Evolutionary conservation across 805 yeast species (phyloP), one percentile per base, ranked within the genome.

Genomic region (Debaryomyces prosopidis): DNA sequence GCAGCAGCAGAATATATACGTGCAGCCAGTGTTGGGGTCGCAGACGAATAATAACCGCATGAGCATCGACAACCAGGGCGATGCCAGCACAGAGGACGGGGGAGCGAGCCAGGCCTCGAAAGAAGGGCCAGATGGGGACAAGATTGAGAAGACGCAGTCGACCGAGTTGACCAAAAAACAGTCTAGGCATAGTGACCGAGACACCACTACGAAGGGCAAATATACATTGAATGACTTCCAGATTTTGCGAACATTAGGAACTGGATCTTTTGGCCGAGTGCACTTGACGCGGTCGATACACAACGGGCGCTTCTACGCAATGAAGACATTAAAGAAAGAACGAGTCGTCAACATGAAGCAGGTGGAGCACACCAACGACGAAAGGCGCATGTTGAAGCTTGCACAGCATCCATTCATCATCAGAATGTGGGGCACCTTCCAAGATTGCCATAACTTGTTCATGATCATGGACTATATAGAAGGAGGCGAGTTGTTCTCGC

Each of bases 371-470:
- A 80, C 85, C 15, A 80, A 80, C 54, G 85, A 80, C 57, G 85
- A 80, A 61, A 63, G 85, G 45, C 65, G 84, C 52, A 80, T 80
- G 80, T 64, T 80, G 33, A 77, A 75, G 49, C 65, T 79, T 44
- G 80, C 80, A 10, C 81, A 80, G 51, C 85, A 80, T 54, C 85
- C 85, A 5, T 80, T 80, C 50, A 67, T 80, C 51, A 80, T 79
- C 49, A 59, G 84, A 45, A 79, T 80, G 84, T 80, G 85, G 85
- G 85, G 85, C n/a, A 80, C 84, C 5, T 80, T 76, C 55, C 84
- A 80, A 58, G 85, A 80, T 54, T 68, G 79, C 32, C 72, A 71
- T 52, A 78, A 78, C 52, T 62, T 80, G 45, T 80, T 80, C 50
- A 79, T 80, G 84, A 77, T 80, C 31, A 80, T 80, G 85, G 85